Base-by-base conservation (phyloP, 2,329 filamentous ascomycete species). In the Microsporum canis region DNA sequence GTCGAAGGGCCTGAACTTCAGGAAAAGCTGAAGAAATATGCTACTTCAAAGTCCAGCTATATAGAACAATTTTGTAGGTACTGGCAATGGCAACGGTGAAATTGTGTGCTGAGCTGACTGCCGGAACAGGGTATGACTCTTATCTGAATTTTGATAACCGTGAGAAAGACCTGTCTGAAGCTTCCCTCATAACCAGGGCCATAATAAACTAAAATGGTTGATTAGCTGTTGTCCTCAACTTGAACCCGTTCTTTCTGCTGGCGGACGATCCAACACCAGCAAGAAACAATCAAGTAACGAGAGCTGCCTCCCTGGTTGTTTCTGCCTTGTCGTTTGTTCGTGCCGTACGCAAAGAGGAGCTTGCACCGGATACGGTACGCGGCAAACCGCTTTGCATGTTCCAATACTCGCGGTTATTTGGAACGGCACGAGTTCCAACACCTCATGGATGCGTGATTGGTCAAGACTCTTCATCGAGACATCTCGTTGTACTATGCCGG, bases 221-320 rank as follows among this genome's bases (percentile, higher is more conserved):
- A 23, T 47, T 61, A 78, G 76, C 94, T 0, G 94, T 99, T 45
- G 94, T 99, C 45, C 82, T 99, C 66, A 97, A 99, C 75, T 78
- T 99, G 65, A 99, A 99, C 70, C 94, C 94, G 0, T 99, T 99
- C 77, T 99, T 99, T 78, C 79, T 99, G 61, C 81, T 99, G 59
- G 94, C 96, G 75, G 94, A 99, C 78, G 94, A 99, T 70, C 94
- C 94, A 0, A 99, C 94, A 1, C 94, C 94, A 2, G 91, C 92
- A 53, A 84, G 94, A 65, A 96, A 96, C 76, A 94, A 97, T 71
- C 94, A 99, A 73, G 90, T 97, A 66, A 97, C 91, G 23, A 85
- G 94, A 61, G 91, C 94, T 8, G 92, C 94, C 0, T 97, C 94
- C 0, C 79, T 99, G 51, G 89, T 95, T 0, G 84, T 94, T 14